Evolutionary conservation across 345 rosid species (phyloP), one percentile per base, ranked within the genome.

Genomic region (Conringia planisiliqua): DNA sequence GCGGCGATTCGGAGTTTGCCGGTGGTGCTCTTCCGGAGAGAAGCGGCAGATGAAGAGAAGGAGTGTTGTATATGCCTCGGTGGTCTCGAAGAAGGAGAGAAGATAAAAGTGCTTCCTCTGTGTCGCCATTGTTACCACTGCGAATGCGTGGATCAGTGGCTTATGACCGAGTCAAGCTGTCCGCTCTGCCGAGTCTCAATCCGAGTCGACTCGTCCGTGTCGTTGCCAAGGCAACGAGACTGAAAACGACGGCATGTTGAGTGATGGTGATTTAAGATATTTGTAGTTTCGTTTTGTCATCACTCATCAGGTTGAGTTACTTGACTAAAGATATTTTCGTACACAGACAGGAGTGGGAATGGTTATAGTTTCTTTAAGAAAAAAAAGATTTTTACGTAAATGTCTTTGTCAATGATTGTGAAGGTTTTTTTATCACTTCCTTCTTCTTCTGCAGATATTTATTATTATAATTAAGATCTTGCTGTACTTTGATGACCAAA

Each of bases 1-100:
- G 55, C 30, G 22, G 51, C 0, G 38, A 70, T 77, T 3, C 16
- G 72, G 20, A 70, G 72, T 44, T 56, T 77, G 4, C 80, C 76
- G 24, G 80, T 77, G 11, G 68, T 70, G 16, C 68, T 70, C 9
- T 70, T 29, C 38, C 50, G 75, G 33, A 70, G 43, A 62, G 66
- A 70, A 44, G 36, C 52, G 6, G 56, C 4, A 52, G 74, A 58
- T 4, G 74, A n/a, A 4, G 66, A 60, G 75, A 44, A 48, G 6
- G 92, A 90, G 55, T 88, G 98, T 46, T 88, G 84, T 39, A 88
- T 92, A 66, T 92, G 96, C 48, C 83, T 90, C 0, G 90, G 91
- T 27, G 82, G 51, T 22, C 79, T 90, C 8, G 89, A 82, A 16
- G 95, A 87, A n/a, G 95, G 89, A 1, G 92, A 88, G 51, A 88